Base-by-base conservation (phyloP, 805 yeast species). In the Barnettozyma wickerhamii region DNA sequence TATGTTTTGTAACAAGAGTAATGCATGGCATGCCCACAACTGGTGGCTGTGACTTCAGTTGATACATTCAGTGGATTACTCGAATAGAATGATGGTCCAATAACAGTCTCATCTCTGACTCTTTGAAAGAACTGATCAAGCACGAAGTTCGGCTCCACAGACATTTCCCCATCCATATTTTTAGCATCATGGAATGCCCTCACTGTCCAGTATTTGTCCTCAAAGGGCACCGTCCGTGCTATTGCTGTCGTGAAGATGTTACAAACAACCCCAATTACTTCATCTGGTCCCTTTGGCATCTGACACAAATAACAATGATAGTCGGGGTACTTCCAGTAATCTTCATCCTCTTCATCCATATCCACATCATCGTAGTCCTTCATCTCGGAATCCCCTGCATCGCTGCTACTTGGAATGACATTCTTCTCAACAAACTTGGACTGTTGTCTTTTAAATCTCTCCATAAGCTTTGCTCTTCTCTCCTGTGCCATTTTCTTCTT, bases 21-120 rank as follows among this genome's bases (percentile, higher is more conserved):
- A 60, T 91, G 99, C 81, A 91, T 83, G 2, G 95, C 95, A 62
- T 91, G 99, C 1, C 96, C 95, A 66, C 99, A 91, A 38, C 95
- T 82, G 45, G 79, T 74, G 4, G 82, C 68, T 1, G 62, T 42
- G 47, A 47, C 31, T 39, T 43, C 27, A 35, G 45, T 24, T 13
- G 44, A 10, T 17, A 39, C 15, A 24, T 32, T 43, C 12, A 30
- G 40, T 32, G 55, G 56, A 17, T 59, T 59, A 15, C 57, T 60
- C 7, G 50, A 53, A 5, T 80, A 77, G 50, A 83, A 87, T 1
- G 91, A 90, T 0, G 89, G 91, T 0, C 95, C 95, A 47, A 81
- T 60, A 0, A 75, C 75, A 30, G 62, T 50, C 3, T 63, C 57
- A 1, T 66, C 60, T 37, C 66, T 69, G 4, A 68, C 50, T 1